These are phyloP conservation scores for Torrubiellomyces zombiae DNA, from an alignment of 2,329 filamentous ascomycete species.

Conservation along the genomic window DNA sequence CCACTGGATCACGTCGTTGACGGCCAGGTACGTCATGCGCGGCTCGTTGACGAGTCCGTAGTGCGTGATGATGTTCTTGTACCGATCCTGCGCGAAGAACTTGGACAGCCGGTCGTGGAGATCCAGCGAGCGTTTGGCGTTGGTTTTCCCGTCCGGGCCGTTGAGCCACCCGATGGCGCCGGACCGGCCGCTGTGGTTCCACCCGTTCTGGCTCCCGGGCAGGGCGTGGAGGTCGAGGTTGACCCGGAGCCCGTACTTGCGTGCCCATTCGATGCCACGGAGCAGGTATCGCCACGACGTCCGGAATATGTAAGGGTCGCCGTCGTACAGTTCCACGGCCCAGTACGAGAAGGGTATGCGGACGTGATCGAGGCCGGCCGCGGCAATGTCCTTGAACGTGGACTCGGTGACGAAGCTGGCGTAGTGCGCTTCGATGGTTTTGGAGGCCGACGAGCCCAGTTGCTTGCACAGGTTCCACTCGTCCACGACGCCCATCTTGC, in stretches of 20 bases:
- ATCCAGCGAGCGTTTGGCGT: conserved; percentile 68
- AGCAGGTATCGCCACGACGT: conserved; percentile 89
- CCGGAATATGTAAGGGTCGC: conserved; percentile 73
- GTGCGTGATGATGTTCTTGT: conserved; percentile 80
- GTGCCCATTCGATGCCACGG: conserved; percentile 81
- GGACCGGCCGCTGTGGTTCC: conserved; percentile 85
- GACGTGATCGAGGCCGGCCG: conserved; percentile 88
- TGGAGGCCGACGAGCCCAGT: conserved; percentile 49
- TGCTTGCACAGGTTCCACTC: conserved; percentile 66
- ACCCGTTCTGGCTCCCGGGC: conserved; percentile 89
- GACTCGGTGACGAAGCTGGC: conserved; percentile 71
- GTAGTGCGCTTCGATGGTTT: conserved; percentile 79
- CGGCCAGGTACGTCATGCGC: conserved; percentile 59
- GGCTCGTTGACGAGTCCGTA: conserved; percentile 95
- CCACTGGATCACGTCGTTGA: conserved; percentile 58
- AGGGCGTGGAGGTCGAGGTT: conserved; percentile 89
- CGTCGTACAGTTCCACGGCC: conserved; percentile 72
- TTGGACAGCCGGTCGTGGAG: conserved; percentile 73
- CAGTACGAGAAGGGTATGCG: conserved; percentile 92
- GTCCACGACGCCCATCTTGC: conserved; percentile 54
- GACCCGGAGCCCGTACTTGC: conserved; percentile 79
- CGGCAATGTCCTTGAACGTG: conserved; percentile 69
- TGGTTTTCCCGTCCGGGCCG: conserved; percentile 65
- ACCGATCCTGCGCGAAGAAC: conserved; percentile 88
- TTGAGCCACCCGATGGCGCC: conserved; percentile 78